These are phyloP conservation scores for Ocimum tenuiflorum DNA, from an alignment of 257 asterid genomes.

Conservation along the genomic window DNA sequence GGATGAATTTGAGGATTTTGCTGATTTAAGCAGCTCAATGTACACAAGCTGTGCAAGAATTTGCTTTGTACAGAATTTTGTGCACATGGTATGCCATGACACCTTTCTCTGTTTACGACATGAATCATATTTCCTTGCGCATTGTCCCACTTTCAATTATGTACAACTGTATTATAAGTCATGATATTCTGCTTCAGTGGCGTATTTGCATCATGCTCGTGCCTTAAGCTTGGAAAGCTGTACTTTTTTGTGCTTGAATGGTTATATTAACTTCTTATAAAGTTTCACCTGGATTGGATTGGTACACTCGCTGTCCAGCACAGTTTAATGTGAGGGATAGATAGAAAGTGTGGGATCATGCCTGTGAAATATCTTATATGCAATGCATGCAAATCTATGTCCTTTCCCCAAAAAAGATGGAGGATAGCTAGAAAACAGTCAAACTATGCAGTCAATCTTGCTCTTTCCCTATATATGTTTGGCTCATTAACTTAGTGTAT, in stretches of 20 bases:
- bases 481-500: background rate
- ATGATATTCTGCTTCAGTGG: background rate
- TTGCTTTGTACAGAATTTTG: slow-evolving; percentile 51
- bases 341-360: no score
- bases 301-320: background rate
- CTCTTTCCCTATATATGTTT: background rate
- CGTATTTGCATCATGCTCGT: background rate
- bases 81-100: slow-evolving; percentile 54
- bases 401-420: background rate
- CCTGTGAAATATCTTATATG: background rate
- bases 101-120: slow-evolving; percentile 9
- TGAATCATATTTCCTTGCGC: background rate
- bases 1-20: slow-evolving; percentile 61
- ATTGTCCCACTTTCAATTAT: background rate
- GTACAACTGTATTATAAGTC: background rate
- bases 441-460: background rate
- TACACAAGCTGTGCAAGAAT: slow-evolving; percentile 59
- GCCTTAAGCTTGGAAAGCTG: background rate
- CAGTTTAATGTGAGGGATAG: background rate
- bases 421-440: background rate
- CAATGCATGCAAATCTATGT: background rate
- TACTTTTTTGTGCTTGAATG: background rate
- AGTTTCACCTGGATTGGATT: no score
- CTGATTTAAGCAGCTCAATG: slow-evolving; percentile 54
- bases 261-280: background rate